Base-by-base conservation (phyloP, 305 asterid genomes). In the Rubia occidens region DNA sequence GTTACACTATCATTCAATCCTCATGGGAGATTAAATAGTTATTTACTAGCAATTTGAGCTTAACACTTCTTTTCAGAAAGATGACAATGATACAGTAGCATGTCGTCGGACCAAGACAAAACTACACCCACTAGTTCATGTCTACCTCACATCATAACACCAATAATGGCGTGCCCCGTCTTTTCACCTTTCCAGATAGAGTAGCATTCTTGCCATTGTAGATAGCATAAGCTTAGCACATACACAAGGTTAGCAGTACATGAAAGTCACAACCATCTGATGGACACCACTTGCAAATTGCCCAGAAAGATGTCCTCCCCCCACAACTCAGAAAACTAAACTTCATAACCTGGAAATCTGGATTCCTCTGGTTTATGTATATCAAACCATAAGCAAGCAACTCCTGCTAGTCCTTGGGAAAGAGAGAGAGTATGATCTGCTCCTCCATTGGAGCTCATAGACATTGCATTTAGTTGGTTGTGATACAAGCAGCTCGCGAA, bases 271-370 rank as follows among this genome's bases (percentile, higher is more conserved):
- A 67, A 18, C 3, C n/a, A 11, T 5, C 63, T 2, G 51, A 45
- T n/a, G 71, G 61, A 14, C 44, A 39, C 5, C 20, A 14, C 35
- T 6, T 32, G 37, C 49, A 67, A 67, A 49, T 35, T 35, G 49
- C 18, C 4, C 49, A 8, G 43, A 35, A 51, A 67, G 37, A 21
- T n/a, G 17, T 9, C 18, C 63, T 14, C n/a, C 32, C 8, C 8
- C 3, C 54, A 32, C 21, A 35, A 39, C 45, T 29, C 13, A 60
- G 24, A 2, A 71, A 49, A 32, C 76, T 83, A 88, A 60, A 90
- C 73, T 69, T 90, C 97, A 49, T 78, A 90, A 2, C 96, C 95
- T 0, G 95, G 93, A 69, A 91, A 88, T 69, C 89, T 79, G 24
- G 96, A 81, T 3, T 64, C 64, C 39, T 72, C 53, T 0, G 88